These are phyloP conservation scores for Diaporthe citriasiana DNA, from an alignment of 2,329 filamentous ascomycete species.

Conservation along the genomic window DNA sequence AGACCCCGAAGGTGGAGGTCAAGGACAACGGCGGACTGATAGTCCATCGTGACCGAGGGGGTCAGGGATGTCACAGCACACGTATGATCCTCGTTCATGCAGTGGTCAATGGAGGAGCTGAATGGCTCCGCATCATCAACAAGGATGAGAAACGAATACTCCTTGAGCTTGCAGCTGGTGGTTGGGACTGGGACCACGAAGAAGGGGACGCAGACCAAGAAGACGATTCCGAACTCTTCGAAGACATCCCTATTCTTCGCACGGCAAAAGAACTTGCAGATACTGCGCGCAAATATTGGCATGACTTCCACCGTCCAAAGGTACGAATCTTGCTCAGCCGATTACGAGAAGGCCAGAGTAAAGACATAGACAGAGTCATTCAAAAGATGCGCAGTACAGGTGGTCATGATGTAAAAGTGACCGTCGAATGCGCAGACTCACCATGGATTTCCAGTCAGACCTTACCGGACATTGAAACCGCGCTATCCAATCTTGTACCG, in stretches of 20 bases:
- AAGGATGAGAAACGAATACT: slow-evolving; percentile 50
- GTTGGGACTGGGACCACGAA: slow-evolving; percentile 46
- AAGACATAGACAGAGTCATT: slow-evolving; percentile 48
- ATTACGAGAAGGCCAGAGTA: slow-evolving; percentile 46
- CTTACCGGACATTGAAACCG: slow-evolving; percentile 43
- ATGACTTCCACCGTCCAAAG: slow-evolving; percentile 45
- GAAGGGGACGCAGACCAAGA: slow-evolving; percentile 38
- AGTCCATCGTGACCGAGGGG: neutral
- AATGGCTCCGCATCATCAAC: slow-evolving; percentile 53
- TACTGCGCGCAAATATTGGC: slow-evolving; percentile 49
- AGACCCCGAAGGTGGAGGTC: neutral
- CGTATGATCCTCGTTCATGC: slow-evolving; percentile 46
- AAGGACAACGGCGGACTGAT: slow-evolving; percentile 16
- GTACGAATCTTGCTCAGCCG: slow-evolving; percentile 49
- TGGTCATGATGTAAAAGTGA: slow-evolving; percentile 44
- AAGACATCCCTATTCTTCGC: slow-evolving; percentile 47
- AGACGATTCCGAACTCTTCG: slow-evolving; percentile 39
- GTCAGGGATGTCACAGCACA: slow-evolving; percentile 4
- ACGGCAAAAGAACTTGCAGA: slow-evolving; percentile 48
- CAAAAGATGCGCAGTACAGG: slow-evolving; percentile 45
- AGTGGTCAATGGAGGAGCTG: slow-evolving; percentile 51
- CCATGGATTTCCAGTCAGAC: slow-evolving; percentile 44
- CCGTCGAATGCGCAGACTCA: slow-evolving; percentile 48
- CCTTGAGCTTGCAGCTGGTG: slow-evolving; percentile 51
- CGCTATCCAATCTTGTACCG: slow-evolving; percentile 46